Conservation (phyloP, 73 alveolate species). For the Paraurostyla sp. region DNA sequence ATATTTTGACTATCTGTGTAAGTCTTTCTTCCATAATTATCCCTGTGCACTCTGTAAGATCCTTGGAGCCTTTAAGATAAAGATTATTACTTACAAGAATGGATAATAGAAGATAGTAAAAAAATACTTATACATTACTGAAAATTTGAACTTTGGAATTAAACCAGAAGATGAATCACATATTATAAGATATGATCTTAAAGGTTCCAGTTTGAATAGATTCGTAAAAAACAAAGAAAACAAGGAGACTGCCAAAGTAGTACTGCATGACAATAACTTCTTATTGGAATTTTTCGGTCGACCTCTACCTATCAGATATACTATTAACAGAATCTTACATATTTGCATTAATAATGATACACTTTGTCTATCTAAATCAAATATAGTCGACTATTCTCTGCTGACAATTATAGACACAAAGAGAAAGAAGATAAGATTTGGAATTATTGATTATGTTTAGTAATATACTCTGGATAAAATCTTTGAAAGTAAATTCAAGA, state of each 20-base stretch:
- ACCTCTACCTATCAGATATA: conserved; percentile 65
- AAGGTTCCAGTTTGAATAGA: conserved; percentile 64
- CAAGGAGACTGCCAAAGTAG: not conserved
- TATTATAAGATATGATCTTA: conserved; percentile 64
- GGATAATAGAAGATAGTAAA: conserved; percentile 27
- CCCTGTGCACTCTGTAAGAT: conserved; percentile 64
- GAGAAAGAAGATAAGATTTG: conserved; percentile 78
- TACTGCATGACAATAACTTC: conserved; percentile 67
- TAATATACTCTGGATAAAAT: conserved; percentile 87
- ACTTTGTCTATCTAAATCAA: conserved; percentile 77
- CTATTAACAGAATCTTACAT: conserved; percentile 38
- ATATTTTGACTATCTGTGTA: conserved; percentile 74
- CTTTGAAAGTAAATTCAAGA: conserved; percentile 79
- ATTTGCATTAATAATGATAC: conserved; percentile 83
- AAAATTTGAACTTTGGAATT: conserved; percentile 69
- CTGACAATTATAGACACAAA: conserved; percentile 69
- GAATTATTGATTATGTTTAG: conserved; percentile 87
- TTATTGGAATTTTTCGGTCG: conserved; percentile 30
- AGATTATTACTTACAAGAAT: conserved; percentile 22
- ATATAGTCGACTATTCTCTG: conserved; percentile 86
- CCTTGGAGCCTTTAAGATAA: conserved; percentile 67
- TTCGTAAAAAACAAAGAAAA: conserved; percentile 50
- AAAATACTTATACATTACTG: conserved; percentile 63
- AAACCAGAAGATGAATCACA: conserved; percentile 44
- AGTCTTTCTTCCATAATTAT: conserved; percentile 64